Evolutionary conservation across 2,329 filamentous ascomycete genomes (phyloP), one percentile per base, ranked within the genome.

Genomic region (Dendrostoma leiphaemia): DNA sequence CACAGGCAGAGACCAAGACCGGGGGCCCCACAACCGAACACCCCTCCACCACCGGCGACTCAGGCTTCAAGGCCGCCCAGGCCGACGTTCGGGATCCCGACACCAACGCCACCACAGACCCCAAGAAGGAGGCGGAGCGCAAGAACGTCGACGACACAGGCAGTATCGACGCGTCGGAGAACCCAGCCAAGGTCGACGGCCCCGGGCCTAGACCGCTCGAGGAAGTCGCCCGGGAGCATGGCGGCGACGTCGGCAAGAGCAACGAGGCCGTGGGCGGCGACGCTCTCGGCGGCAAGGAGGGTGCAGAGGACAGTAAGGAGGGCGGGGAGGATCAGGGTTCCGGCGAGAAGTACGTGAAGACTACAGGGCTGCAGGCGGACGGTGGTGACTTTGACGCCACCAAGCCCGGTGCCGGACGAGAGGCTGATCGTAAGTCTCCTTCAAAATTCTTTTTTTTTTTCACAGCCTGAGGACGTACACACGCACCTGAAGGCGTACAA

Each of bases 351-450:
- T 80, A 80, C 55, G 75, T 86, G 59, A 81, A 78, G 68, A 78
- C 76, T 21, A 77, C 75, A 1, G 86, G 85, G 0, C 66, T 88
- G 26, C 69, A 74, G 31, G 82, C 84, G 15, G 85, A 90, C 35
- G 85, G 86, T 1, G 85, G 86, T 6, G 76, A 88, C 61, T 88
- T 88, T 64, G 86, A 89, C 62, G 84, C 81, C 4, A 71, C 77
- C 7, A 79, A 79, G 56, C 79, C 84, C 0, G 86, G 86, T 10
- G 86, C 86, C 10, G 85, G 84, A 3, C 72, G 69, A 32, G 86
- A 90, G 67, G 86, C 86, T 57, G 84, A 87, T 60, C 79, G 86
- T 86, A 69, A 71, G 78, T 75, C 21, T 1, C 40, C 31, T 7
- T 24, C n/a, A n/a, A n/a, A n/a, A n/a, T 46, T 35, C 28, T 12